phyloP scores from a whole-genome alignment of 768 basidiomycete species.

The Phlebiopsis flavidoalba region DNA sequence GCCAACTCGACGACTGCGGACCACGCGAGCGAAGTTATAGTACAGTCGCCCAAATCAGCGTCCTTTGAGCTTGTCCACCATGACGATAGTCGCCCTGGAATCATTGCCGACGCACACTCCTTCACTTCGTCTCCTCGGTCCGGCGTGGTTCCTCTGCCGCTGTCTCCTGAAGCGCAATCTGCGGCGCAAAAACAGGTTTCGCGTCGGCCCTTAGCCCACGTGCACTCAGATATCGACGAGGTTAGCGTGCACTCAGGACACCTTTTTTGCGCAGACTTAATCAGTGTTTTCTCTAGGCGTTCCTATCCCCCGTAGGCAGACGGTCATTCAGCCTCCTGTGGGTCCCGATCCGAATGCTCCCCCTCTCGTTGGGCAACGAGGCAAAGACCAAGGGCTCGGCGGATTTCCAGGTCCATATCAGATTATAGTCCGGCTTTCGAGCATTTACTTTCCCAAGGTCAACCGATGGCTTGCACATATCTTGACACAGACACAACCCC shows the following conservation, averaged over 20 bases:
- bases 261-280: neutral
- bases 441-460: constrained; percentile 37
- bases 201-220: neutral
- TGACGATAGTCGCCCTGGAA: constrained; percentile 10
- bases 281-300: constrained; percentile 13
- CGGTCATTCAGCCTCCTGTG: constrained; percentile 25
- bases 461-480: constrained; percentile 37
- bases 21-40: neutral
- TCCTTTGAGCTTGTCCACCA: constrained; percentile 1
- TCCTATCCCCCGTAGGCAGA: constrained; percentile 27
- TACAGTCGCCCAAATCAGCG: constrained; percentile 1
- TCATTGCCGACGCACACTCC: constrained; percentile 24
- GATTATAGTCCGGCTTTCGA: constrained; percentile 34
- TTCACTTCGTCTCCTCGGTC: constrained; percentile 31
- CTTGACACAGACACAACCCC: neutral
- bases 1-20: neutral
- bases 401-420: constrained; percentile 44
- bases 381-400: constrained; percentile 36
- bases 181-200: neutral
- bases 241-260: neutral
- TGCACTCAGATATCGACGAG: neutral
- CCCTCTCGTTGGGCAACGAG: constrained; percentile 12
- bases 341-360: neutral
- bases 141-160: neutral
- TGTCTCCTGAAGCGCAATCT: neutral